Percentiles rank a stretch among this genome's conserved stretches.
Evolutionary conservation across 305 asterid genomes (phyloP).

Genomic region (Euphrasia arctica): DNA sequence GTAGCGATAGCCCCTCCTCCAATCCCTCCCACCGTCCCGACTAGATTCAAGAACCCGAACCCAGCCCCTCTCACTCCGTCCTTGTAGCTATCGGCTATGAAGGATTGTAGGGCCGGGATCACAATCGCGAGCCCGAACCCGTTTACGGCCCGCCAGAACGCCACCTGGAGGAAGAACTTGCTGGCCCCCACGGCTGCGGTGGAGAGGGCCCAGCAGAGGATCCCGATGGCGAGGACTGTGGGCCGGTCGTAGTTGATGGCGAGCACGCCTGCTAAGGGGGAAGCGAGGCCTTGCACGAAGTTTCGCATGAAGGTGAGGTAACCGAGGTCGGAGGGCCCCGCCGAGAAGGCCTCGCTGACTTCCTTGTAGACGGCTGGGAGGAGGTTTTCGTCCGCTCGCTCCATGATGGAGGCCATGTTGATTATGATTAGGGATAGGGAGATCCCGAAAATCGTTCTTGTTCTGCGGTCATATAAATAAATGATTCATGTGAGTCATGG

Average conservation of each 20-base stretch:
- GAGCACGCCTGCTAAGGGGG: slow-evolving; percentile 86
- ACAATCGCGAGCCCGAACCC: slow-evolving; percentile 95
- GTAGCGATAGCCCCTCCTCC: slow-evolving; percentile 99
- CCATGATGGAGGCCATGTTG: slow-evolving; percentile 98
- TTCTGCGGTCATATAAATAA: slow-evolving; percentile 36
- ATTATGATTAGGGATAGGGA: slow-evolving; percentile 83
- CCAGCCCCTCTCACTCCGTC: slow-evolving; percentile 86
- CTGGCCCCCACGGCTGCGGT: slow-evolving; percentile 95
- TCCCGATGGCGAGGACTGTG: slow-evolving; percentile 80
- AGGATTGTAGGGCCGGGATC: slow-evolving; percentile 92
- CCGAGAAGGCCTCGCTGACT: slow-evolving; percentile 91
- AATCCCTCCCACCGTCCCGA: slow-evolving; percentile 89
- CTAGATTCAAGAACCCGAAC: slow-evolving; percentile 77
- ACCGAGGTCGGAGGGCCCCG: slow-evolving; percentile 97
- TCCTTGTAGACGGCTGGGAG: slow-evolving; percentile 98
- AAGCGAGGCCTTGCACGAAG: slow-evolving; percentile 86
- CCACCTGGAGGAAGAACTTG: slow-evolving; percentile 71
- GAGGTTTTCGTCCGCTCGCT: slow-evolving; percentile 96
- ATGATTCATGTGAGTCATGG: too few relatives aligned
- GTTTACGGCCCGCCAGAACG: slow-evolving; percentile 87
- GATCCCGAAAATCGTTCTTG: slow-evolving; percentile 62
- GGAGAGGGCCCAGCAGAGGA: slow-evolving; percentile 88
- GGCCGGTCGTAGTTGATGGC: slow-evolving; percentile 91
- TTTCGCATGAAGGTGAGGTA: slow-evolving; percentile 79
- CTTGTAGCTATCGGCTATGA: slow-evolving; percentile 86